These are phyloP conservation scores for Purshia tridentata DNA, from an alignment of 306 rosid species.

Conservation along the genomic window DNA sequence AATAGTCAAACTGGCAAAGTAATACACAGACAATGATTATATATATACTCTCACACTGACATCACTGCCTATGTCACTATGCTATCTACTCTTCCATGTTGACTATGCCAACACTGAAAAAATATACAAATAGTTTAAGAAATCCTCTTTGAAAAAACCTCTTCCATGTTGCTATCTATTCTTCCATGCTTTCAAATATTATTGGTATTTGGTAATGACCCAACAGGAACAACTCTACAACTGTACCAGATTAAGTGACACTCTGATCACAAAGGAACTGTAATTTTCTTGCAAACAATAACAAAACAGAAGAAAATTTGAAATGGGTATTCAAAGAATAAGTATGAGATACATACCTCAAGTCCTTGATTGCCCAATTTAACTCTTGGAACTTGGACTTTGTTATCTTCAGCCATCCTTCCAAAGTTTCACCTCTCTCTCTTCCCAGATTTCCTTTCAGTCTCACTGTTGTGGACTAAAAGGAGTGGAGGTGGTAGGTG, in stretches of 20 bases:
- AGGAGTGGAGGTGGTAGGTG: no score
- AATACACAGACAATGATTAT: background rate
- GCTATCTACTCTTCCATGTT: no score
- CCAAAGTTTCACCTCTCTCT: background rate
- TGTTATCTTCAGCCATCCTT: slow-evolving; percentile 10
- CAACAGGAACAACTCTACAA: no score
- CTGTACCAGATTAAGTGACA: background rate
- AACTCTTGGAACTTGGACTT: background rate
- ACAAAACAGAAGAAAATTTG: no score
- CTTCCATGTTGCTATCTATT: no score
- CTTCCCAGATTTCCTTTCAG: no score
- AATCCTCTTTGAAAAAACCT: no score
- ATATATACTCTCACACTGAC: background rate
- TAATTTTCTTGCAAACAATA: background rate
- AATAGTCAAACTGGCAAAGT: background rate
- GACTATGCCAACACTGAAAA: no score
- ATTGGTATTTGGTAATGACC: no score
- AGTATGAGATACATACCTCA: background rate
- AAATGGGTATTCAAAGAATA: background rate
- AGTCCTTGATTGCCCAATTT: slow-evolving; percentile 9
- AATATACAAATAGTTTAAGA: no score
- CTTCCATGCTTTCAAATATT: no score
- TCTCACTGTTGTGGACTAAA: no score
- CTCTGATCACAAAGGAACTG: background rate
- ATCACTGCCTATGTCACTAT: background rate